Base-by-base conservation (phyloP, 768 basidiomycete genomes). In the Zangia roseola region DNA sequence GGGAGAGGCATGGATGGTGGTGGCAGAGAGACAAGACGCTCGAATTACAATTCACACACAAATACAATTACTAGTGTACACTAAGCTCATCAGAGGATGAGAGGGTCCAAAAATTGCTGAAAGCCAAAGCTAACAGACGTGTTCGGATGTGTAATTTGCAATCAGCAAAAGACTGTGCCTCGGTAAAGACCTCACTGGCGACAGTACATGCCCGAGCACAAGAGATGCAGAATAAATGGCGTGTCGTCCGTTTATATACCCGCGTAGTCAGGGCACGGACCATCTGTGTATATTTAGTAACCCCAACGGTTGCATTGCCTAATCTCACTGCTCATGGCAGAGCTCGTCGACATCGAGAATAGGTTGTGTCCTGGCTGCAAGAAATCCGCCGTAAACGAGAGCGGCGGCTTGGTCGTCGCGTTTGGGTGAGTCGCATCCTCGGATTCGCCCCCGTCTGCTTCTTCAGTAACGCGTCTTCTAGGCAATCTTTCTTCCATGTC, bases 121-220 rank as follows among this genome's bases (percentile, higher is more conserved):
- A 78, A 79, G 84, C 86, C 84, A 75, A 87, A 89, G 86, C 85
- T 77, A 68, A 82, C 80, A 86, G 87, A 90, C 86, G 87, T 70
- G 86, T 90, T 88, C 86, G 88, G 88, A 91, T 91, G 87, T 88
- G 79, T 89, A 90, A 88, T 91, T 91, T 91, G 88, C 88, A 91
- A 91, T 85, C 84, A 91, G 87, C 88, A 89, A 91, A 88, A 76
- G 80, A 88, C 86, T 88, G 84, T 86, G 84, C 83, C 86, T 91
- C 89, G 85, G 88, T 91, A 87, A 76, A 82, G 78, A 91, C 89
- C 86, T 91, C 89, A 91, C 88, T 87, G 84, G 83, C 84, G 86
- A 88, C 84, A 87, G 86, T 88, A 84, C 87, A 83, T 86, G 85
- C 87, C 87, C 88, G 86, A 89, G 87, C 87, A 90, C 88, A 91